Conservation (phyloP, 345 rosid genomes). For the Cardamine occulta region DNA sequence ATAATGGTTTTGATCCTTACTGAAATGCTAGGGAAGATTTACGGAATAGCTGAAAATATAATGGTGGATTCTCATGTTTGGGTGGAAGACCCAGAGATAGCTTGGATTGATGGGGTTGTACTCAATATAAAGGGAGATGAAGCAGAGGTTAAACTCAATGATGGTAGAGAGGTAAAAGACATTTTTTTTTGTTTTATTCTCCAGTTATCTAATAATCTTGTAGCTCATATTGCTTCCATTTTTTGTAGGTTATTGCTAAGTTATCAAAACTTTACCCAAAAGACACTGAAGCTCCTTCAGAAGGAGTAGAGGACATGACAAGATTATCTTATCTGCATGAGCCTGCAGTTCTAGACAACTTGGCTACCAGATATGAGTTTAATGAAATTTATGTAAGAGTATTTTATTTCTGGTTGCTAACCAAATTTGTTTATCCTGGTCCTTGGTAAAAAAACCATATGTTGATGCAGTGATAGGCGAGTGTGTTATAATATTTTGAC, state of each 20-base stretch:
- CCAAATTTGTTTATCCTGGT: constrained; percentile 27
- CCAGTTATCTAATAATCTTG: not conserved
- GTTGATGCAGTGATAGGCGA: constrained; percentile 38
- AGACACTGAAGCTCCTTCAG: constrained; percentile 67
- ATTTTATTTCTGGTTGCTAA: constrained; percentile 25
- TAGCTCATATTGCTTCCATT: not conserved
- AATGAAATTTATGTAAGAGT: constrained; percentile 78
- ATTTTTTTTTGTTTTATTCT: too few species aligned
- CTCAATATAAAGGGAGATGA: constrained; percentile 53
- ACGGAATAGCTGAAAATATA: constrained; percentile 52
- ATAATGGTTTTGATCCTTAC: not conserved
- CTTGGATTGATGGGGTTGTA: constrained; percentile 80
- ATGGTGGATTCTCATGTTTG: constrained; percentile 71
- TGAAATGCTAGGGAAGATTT: constrained; percentile 34
- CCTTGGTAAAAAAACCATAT: constrained; percentile 33
- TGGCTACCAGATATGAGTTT: constrained; percentile 61
- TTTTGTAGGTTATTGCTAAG: constrained; percentile 56
- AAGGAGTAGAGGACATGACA: constrained; percentile 95
- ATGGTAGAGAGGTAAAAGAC: constrained; percentile 55
- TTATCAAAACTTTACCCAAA: constrained; percentile 60
- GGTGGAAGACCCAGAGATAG: constrained; percentile 66
- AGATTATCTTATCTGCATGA: constrained; percentile 77
- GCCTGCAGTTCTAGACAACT: constrained; percentile 82
- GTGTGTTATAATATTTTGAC: constrained; percentile 52
- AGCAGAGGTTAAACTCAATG: constrained; percentile 60